phyloP scores from a whole-genome alignment of 2,329 filamentous ascomycete genomes.

The Cercospora brassicicola region DNA sequence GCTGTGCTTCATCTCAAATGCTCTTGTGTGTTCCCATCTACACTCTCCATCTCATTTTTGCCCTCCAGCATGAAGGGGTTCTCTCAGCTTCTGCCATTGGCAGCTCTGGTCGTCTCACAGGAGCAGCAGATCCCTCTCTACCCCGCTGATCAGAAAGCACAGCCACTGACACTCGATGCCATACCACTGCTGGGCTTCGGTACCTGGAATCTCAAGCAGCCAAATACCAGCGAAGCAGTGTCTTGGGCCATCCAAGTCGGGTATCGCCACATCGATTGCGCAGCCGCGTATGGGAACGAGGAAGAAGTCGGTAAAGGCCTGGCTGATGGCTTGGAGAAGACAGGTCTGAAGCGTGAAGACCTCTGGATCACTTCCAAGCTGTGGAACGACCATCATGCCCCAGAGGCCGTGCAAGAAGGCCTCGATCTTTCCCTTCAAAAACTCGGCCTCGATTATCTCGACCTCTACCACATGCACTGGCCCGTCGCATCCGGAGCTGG shows the following conservation, averaged over 20 bases:
- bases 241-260: slow-evolving; percentile 48
- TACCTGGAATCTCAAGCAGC: slow-evolving; percentile 41
- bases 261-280: slow-evolving; percentile 57
- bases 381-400: slow-evolving; percentile 42
- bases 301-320: slow-evolving; percentile 48
- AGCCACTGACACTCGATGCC: slow-evolving; percentile 31
- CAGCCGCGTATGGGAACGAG: slow-evolving; percentile 49
- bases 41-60: background rate
- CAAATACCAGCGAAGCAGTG: slow-evolving; percentile 41
- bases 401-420: slow-evolving; percentile 33
- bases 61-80: slow-evolving; percentile 21
- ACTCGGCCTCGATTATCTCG: slow-evolving; percentile 44
- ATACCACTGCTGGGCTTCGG: slow-evolving; percentile 43
- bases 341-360: slow-evolving; percentile 38
- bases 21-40: background rate
- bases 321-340: slow-evolving; percentile 37
- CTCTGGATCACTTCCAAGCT: slow-evolving; percentile 41
- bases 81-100: slow-evolving; percentile 28
- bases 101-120: slow-evolving; percentile 25
- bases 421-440: slow-evolving; percentile 44
- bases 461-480: slow-evolving; percentile 52
- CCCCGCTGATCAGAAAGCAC: slow-evolving; percentile 13
- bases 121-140: slow-evolving; percentile 31
- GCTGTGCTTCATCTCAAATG: background rate
- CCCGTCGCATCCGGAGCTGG: slow-evolving; percentile 35